phyloP scores from a whole-genome alignment of 2,329 filamentous ascomycete species.

The Scytalidium sp. region DNA sequence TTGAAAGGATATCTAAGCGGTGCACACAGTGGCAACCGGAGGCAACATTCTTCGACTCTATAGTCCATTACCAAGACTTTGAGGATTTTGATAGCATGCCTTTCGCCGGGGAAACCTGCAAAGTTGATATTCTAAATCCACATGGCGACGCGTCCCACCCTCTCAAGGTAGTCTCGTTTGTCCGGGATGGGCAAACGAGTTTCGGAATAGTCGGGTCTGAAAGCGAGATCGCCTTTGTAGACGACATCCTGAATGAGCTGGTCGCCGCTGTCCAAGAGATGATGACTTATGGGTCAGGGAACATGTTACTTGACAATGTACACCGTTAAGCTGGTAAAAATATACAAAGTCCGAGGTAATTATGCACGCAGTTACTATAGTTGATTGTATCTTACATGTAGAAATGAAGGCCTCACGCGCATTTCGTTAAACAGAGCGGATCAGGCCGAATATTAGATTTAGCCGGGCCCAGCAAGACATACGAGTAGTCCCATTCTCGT shows the following conservation, averaged over 20 bases:
- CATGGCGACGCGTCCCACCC: slow-evolving; percentile 37
- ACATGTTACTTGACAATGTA: slow-evolving; percentile 12
- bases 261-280: slow-evolving; percentile 17
- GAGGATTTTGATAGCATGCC: slow-evolving; percentile 39
- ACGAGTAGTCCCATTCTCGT: too few relatives aligned
- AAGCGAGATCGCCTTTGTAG: slow-evolving; percentile 32
- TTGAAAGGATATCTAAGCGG: slow-evolving; percentile 28
- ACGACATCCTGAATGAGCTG: slow-evolving; percentile 31
- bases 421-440: too few relatives aligned
- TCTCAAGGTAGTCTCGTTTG: slow-evolving; percentile 43
- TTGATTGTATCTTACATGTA: too few relatives aligned
- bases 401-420: too few relatives aligned
- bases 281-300: slow-evolving; percentile 1
- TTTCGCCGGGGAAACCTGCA: slow-evolving; percentile 31
- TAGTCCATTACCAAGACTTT: slow-evolving; percentile 36
- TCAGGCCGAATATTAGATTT: too few relatives aligned
- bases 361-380: too few relatives aligned
- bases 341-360: too few relatives aligned
- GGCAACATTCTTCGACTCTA: slow-evolving; percentile 27
- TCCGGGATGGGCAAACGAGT: slow-evolving; percentile 34
- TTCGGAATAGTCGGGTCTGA: slow-evolving; percentile 44
- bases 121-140: slow-evolving; percentile 31
- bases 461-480: too few relatives aligned
- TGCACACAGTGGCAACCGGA: slow-evolving; percentile 32
- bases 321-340: too few relatives aligned